Conservation (phyloP, 208 protist genomes). For the Wallacemonas sp. region DNA sequence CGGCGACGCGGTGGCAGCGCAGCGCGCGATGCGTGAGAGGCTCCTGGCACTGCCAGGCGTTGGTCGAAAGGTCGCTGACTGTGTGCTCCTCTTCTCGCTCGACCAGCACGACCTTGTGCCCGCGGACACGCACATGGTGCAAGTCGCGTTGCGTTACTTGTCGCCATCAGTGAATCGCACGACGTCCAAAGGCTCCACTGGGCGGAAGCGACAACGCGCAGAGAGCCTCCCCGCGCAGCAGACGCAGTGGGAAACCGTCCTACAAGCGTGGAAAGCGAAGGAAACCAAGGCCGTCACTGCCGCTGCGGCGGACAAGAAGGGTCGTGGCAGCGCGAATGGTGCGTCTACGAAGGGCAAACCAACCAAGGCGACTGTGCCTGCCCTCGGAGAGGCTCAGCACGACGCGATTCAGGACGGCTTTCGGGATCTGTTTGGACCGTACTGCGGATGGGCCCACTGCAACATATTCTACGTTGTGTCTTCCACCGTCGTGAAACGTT, state of each 20-base stretch:
- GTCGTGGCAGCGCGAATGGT: background rate
- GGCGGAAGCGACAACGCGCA: background rate
- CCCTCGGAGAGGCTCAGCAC: constrained; percentile 50
- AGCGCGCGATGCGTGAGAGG: constrained; percentile 32
- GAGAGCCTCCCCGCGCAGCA: background rate
- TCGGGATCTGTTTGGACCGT: constrained; percentile 51
- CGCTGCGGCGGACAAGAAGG: constrained; percentile 18
- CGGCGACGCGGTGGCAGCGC: background rate
- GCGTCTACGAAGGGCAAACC: background rate
- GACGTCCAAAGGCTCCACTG: background rate
- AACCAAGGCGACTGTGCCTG: constrained; percentile 20
- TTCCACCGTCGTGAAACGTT: too few species aligned
- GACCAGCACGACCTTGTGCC: constrained; percentile 63
- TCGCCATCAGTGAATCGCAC: background rate
- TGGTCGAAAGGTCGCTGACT: constrained; percentile 85
- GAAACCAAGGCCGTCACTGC: background rate
- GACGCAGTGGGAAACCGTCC: background rate
- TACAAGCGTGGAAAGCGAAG: constrained; percentile 12
- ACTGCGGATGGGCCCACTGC: constrained; percentile 77
- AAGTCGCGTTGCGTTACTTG: constrained; percentile 67
- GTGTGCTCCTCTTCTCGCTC: constrained; percentile 76
- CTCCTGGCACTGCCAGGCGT: constrained; percentile 66
- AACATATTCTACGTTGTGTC: constrained; percentile 57
- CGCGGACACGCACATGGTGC: constrained; percentile 90
- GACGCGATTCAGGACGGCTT: constrained; percentile 79